These are phyloP conservation scores for Glaciozyma martinii DNA, from an alignment of 768 basidiomycete genomes.

Conservation along the genomic window DNA sequence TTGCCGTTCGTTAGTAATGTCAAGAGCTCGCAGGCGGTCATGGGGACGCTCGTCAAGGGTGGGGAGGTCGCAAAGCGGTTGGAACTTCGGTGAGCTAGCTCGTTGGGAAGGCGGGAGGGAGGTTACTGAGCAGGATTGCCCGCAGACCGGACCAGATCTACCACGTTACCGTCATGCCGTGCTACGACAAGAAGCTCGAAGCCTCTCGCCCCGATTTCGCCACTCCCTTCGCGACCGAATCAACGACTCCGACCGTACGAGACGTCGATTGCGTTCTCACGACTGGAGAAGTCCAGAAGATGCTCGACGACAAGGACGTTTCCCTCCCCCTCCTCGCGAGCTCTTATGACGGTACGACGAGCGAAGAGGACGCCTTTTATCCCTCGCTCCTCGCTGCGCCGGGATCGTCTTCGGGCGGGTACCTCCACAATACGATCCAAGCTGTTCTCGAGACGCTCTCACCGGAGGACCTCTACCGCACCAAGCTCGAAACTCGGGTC, in stretches of 20 bases:
- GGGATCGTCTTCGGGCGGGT: conserved; percentile 87
- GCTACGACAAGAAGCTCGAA: conserved; percentile 99
- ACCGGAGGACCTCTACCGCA: conserved; percentile 27
- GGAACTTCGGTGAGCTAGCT: conserved; percentile 55
- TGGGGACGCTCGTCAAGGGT: conserved; percentile 85
- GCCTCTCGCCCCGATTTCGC: conserved; percentile 92
- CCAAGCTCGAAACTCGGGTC: conserved; percentile 35
- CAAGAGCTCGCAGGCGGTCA: conserved; percentile 88
- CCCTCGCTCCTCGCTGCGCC: conserved; percentile 45
- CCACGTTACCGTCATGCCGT: conserved; percentile 97
- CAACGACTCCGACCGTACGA: conserved; percentile 57
- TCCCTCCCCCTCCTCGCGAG: conserved; percentile 55
- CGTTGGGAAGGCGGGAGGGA: neutral
- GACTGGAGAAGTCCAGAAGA: conserved; percentile 80
- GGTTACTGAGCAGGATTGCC: neutral
- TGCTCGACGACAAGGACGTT: conserved; percentile 74
- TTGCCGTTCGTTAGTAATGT: conserved; percentile 77
- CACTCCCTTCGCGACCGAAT: neutral
- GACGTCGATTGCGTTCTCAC: conserved; percentile 98
- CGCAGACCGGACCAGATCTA: conserved; percentile 76
- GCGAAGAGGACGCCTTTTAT: conserved; percentile 19
- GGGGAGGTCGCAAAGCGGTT: conserved; percentile 61
- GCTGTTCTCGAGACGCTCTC: conserved; percentile 41
- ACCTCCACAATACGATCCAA: conserved; percentile 68
- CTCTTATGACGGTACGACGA: conserved; percentile 5